Base-by-base conservation (phyloP, 148 eudicot species). In the Silene uniflora region DNA sequence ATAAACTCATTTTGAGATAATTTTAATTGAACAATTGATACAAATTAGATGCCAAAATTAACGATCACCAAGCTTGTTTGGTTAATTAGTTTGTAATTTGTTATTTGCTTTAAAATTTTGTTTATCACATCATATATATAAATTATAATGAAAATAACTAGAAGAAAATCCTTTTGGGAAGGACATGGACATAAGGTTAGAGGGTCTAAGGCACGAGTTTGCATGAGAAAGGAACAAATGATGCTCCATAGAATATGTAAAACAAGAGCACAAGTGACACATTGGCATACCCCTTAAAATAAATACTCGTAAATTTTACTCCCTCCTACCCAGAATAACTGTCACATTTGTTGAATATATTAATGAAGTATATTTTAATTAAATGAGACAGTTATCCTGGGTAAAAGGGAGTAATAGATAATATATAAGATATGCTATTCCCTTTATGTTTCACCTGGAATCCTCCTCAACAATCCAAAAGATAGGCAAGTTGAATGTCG, bases 181-280 rank as follows among this genome's bases (percentile, higher is more conserved):
- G 44, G 44, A 39, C 44, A 32, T 32, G 35, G 35, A 32, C 67
- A 62, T 62, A 68, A 10, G 55, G 56, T 68, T 42, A 68, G 72
- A 44, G 22, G 17, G 72, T 68, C 29, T 42, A 8, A 21, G 72
- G 18, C 72, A 68, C 72, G 11, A 68, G 72, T 5, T 42, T 19
- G 55, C 54, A 21, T 68, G 72, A 44, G 72, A 68, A 68, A 68
- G 55, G 14, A n/a, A 21, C 11, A 68, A 68, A 42, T 42, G 72
- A 68, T 68, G 17, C 72, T 68, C 22, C 17, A 42, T 19, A 21
- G 55, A 19, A 42, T 68, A 56, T 68, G 55, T 8, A 44, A 44
- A 44, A 22, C 72, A 68, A 68, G 72, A 42, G 72, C 14, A 10
- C 17, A 68, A 39, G 12, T 68, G 72, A 68, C 72, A 68, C 16